Evolutionary conservation across 371 early-diverging fungal genomes (phyloP).

Genomic region (Coemansia sp.): DNA sequence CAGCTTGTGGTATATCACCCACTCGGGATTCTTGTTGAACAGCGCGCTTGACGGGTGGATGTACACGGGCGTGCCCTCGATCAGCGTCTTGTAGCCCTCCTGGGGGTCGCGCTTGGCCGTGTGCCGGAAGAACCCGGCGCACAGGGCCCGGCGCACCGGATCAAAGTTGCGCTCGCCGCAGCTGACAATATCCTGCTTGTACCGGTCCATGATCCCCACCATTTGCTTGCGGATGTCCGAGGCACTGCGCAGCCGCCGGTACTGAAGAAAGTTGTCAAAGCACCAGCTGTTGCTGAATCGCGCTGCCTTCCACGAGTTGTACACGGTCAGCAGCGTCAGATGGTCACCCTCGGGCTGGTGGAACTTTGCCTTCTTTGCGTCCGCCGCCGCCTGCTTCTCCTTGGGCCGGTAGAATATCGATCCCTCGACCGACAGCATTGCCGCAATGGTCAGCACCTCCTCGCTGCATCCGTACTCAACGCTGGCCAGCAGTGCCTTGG

Average conservation of each 20-base stretch:
- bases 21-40: constrained; percentile 95
- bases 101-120: constrained; percentile 97
- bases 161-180: constrained; percentile 87
- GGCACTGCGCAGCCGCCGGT: constrained; percentile 83
- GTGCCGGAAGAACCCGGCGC: constrained; percentile 93
- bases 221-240: constrained; percentile 95
- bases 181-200: constrained; percentile 88
- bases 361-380: constrained; percentile 94
- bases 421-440: constrained; percentile 90
- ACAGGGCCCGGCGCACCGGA: constrained; percentile 85
- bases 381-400: constrained; percentile 93
- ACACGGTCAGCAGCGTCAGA: constrained; percentile 91
- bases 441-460: constrained; percentile 94
- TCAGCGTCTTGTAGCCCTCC: constrained; percentile 95
- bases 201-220: constrained; percentile 94
- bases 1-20: constrained; percentile 98
- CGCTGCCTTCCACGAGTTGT: constrained; percentile 88
- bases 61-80: constrained; percentile 95
- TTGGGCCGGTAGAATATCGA: constrained; percentile 96
- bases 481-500: constrained; percentile 90
- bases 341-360: constrained; percentile 98
- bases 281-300: constrained; percentile 94
- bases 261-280: constrained; percentile 93
- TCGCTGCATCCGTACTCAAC: constrained; percentile 93
- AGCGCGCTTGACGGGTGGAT: constrained; percentile 95